Evolutionary conservation across 768 basidiomycete genomes (phyloP).

Genomic region (Coprinopsis sp.): DNA sequence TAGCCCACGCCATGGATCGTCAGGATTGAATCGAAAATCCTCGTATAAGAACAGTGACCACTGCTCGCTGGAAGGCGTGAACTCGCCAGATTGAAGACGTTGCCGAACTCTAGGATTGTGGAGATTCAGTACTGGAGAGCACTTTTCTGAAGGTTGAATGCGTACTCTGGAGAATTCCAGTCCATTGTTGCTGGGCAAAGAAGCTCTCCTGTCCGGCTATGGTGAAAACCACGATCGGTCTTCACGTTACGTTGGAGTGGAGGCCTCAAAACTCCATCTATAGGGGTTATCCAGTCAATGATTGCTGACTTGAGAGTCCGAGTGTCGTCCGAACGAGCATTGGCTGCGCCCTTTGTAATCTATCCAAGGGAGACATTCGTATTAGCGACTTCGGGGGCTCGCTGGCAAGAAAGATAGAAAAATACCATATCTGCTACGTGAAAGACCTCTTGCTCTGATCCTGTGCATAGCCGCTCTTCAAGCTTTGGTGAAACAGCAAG

Average conservation of each 20-base stretch:
- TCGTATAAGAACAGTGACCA: slow-evolving; percentile 22
- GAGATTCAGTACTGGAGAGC: not conserved
- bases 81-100: slow-evolving; percentile 12
- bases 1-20: slow-evolving; percentile 24
- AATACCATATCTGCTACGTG: slow-evolving; percentile 15
- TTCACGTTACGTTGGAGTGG: slow-evolving; percentile 8
- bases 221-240: slow-evolving; percentile 7
- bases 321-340: slow-evolving; percentile 16
- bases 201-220: slow-evolving; percentile 12
- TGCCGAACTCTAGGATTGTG: slow-evolving; percentile 2
- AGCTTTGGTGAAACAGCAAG: slow-evolving; percentile 4
- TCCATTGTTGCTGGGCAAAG: slow-evolving; percentile 11
- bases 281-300: slow-evolving; percentile 21
- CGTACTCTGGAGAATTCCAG: slow-evolving; percentile 10
- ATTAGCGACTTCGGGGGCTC: not conserved
- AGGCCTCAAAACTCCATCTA: slow-evolving; percentile 11
- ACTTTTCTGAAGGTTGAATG: not conserved
- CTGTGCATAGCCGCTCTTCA: slow-evolving; percentile 11
- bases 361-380: slow-evolving; percentile 1
- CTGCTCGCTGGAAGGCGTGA: slow-evolving; percentile 16
- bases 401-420: not conserved
- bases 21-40: slow-evolving; percentile 15
- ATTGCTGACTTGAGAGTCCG: slow-evolving; percentile 15
- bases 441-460: slow-evolving; percentile 14
- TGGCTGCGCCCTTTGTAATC: slow-evolving; percentile 20